phyloP scores from a whole-genome alignment of 2,329 filamentous ascomycete species.

The Metarhizium anisopliae region DNA sequence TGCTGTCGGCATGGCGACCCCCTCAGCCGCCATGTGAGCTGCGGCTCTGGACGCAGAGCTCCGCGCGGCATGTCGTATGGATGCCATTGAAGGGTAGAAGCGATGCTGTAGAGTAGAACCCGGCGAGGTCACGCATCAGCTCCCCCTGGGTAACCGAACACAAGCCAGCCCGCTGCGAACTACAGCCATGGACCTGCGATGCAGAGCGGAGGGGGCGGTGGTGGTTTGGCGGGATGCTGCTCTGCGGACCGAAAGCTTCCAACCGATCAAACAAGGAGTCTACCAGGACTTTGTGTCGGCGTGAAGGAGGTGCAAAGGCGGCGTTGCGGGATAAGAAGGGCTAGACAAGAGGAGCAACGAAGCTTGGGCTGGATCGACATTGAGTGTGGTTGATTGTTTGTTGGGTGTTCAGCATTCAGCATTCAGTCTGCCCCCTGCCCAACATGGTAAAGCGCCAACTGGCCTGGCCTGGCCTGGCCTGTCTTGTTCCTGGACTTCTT shows the following conservation, averaged over 20 bases:
- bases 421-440: too few relatives aligned
- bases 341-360: too few relatives aligned
- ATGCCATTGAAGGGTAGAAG: conserved; percentile 12
- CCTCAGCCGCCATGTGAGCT: conserved; percentile 10
- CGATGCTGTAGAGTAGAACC: conserved; percentile 5
- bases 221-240: neutral
- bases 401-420: neutral
- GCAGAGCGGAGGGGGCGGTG: conserved; percentile 2
- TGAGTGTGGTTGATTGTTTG: neutral
- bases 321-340: too few relatives aligned
- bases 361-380: neutral
- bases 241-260: neutral
- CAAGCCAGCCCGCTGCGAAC: conserved; percentile 2
- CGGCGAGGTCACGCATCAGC: conserved; percentile 6
- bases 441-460: neutral
- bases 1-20: neutral
- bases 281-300: too few relatives aligned
- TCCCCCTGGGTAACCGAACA: conserved; percentile 1
- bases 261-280: too few relatives aligned
- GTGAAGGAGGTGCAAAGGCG: too few relatives aligned
- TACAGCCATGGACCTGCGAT: conserved; percentile 9
- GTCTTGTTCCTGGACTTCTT: too few relatives aligned
- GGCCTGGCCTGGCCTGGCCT: too few relatives aligned
- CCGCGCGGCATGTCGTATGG: conserved; percentile 11
- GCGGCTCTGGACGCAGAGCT: conserved; percentile 12